Base-by-base conservation (phyloP, 805 yeast species). In the Hanseniaspora thailandica region DNA sequence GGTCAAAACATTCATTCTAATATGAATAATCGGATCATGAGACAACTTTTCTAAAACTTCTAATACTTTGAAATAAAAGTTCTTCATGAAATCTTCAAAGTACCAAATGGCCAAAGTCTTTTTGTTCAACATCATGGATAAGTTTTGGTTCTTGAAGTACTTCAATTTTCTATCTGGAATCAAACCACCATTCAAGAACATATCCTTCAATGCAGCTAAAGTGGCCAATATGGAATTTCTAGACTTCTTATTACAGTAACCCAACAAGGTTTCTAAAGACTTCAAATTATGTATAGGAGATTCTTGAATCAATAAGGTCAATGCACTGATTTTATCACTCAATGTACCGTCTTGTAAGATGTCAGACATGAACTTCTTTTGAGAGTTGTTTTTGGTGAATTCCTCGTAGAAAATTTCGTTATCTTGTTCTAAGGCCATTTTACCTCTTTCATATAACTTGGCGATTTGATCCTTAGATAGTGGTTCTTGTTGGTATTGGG, bases 171-270 rank as follows among this genome's bases (percentile, higher is more conserved):
- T 76, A 65, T 87, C 87, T 15, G 96, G 90, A 47, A 93, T 76
- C 25, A 88, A 75, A 19, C 55, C 55, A 30, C 95, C 95, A 63
- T 79, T 83, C 41, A 86, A 72, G 50, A 90, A 76, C 62, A 93
- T 75, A 81, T 93, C 98, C 65, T 85, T 84, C 60, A 90, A 70
- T 1, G 97, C 94, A 61, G 84, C 86, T 53, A 90, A 77, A 53
- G 96, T 86, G 66, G 87, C 96, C 59, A 89, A 71, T 17, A 96
- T 87, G 4, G 96, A 94, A 44, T 93, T 88, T 71, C 97, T 80
- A 20, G 95, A 82, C 70, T 93, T 93, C 71, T 90, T 88, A 60
- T 81, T 83, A 67, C 96, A 86, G 70, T 82, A 85, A 5, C 78
- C 75, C 57, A 85, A 65, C 57, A 93, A 69, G 36, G 82, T 83